Evolutionary conservation across 73 alveolate species (phyloP).

Genomic region (Paramecium sonneborni): DNA sequence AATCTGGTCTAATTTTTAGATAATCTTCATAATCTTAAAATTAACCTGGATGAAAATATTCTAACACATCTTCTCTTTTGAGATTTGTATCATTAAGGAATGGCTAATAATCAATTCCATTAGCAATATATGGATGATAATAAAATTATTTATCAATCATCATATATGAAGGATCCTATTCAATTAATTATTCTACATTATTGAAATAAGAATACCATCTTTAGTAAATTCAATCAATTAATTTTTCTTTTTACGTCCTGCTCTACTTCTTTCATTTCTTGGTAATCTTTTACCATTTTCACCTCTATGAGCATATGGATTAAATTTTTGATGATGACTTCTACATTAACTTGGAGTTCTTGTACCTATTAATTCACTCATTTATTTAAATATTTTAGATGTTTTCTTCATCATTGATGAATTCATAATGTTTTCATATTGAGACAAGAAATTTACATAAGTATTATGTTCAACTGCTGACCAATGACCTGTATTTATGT

Average conservation of each 20-base stretch:
- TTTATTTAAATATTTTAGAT: constrained; percentile 48
- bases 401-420: constrained; percentile 57
- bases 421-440: constrained; percentile 36
- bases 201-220: not conserved
- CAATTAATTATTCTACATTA: not conserved
- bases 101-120: not conserved
- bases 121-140: not conserved
- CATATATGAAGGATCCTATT: not conserved
- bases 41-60: not conserved
- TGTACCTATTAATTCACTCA: constrained; percentile 57
- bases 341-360: constrained; percentile 50
- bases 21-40: not conserved
- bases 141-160: not conserved
- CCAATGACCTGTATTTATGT: constrained; percentile 55
- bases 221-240: not conserved
- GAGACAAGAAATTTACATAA: not conserved
- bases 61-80: not conserved
- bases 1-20: not conserved
- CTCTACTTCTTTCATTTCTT: constrained; percentile 58
- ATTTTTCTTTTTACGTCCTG: constrained; percentile 47
- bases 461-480: constrained; percentile 15
- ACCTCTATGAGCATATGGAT: constrained; percentile 49
- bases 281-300: constrained; percentile 54
- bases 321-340: constrained; percentile 55
- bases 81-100: not conserved